phyloP scores from a whole-genome alignment of 2,329 filamentous ascomycete genomes.

The Tolypocladium guangdongense region DNA sequence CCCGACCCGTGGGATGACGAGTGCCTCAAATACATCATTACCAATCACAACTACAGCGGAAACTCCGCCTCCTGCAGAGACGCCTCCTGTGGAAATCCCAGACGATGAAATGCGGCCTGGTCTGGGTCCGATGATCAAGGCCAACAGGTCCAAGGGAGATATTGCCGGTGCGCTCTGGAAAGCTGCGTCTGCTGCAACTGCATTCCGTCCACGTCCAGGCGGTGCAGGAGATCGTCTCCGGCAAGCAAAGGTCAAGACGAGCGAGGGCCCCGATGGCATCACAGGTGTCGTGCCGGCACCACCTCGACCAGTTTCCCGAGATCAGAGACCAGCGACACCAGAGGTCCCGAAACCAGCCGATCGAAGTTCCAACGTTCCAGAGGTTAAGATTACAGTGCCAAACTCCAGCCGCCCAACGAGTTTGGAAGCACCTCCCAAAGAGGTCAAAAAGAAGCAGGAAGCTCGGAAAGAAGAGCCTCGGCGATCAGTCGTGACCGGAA shows the following conservation, averaged over 20 bases:
- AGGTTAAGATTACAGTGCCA: conserved; percentile 47
- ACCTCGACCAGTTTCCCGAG: conserved; percentile 30
- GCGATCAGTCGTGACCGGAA: conserved; percentile 55
- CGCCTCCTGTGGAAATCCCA: conserved; percentile 2
- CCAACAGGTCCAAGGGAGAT: conserved; percentile 61
- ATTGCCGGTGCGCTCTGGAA: conserved; percentile 70
- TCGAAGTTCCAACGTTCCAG: conserved; percentile 33
- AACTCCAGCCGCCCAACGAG: conserved; percentile 28
- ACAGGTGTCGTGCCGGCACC: conserved; percentile 80
- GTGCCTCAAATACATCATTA: conserved; percentile 12
- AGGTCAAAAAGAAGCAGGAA: conserved; percentile 19
- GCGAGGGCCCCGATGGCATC: conserved; percentile 75
- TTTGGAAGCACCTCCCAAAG: conserved; percentile 21
- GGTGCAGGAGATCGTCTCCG: conserved; percentile 74
- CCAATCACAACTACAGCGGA: conserved; percentile 16
- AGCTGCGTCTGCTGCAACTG: conserved; percentile 43
- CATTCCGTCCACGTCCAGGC: conserved; percentile 78
- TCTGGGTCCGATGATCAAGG: conserved; percentile 82
- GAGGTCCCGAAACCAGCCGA: conserved; percentile 20
- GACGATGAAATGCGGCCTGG: conserved; percentile 52
- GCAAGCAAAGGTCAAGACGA: conserved; percentile 45
- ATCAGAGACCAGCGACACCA: conserved; percentile 18
- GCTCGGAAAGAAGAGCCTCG: conserved; percentile 36
- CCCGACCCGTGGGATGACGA: conserved; percentile 3
- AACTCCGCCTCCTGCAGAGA: conserved; percentile 12